These are phyloP conservation scores for Cercophora samala DNA, from an alignment of 495 filamentous ascomycete genomes.

Conservation along the genomic window DNA sequence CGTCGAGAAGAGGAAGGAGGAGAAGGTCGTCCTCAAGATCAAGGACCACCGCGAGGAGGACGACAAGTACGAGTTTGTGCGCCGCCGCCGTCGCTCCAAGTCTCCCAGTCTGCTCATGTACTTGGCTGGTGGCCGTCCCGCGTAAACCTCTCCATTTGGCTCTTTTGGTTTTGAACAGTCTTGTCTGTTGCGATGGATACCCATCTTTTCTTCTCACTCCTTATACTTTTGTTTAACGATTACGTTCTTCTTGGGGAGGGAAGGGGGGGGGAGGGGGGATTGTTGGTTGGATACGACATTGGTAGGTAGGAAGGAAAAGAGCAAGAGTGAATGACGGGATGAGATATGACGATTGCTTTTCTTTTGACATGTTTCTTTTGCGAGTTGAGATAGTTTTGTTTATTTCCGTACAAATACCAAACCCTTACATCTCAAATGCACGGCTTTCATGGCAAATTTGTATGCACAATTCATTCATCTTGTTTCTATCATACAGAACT, in stretches of 20 bases:
- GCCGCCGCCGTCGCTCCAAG: constrained; percentile 50
- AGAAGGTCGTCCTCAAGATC: constrained; percentile 37
- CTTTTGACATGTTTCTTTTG: not conserved
- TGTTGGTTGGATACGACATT: not conserved
- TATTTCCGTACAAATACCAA: not conserved
- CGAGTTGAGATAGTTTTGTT: not conserved
- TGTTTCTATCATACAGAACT: not conserved
- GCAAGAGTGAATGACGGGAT: not conserved
- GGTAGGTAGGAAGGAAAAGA: too few species aligned
- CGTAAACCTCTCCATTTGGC: constrained; percentile 25
- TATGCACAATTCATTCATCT: too few species aligned
- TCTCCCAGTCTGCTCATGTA: constrained; percentile 49
- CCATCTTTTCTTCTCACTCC: constrained; percentile 12
- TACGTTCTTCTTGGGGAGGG: not conserved
- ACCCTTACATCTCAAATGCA: not conserved
- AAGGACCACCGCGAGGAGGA: constrained; percentile 47
- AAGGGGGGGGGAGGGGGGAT: not conserved
- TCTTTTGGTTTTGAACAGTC: constrained; percentile 4
- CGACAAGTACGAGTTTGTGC: constrained; percentile 51
- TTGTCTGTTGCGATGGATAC: constrained; percentile 1
- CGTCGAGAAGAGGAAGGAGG: constrained; percentile 36
- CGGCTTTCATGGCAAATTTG: not conserved
- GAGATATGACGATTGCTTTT: not conserved
- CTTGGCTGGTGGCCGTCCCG: constrained; percentile 43
- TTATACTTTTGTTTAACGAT: not conserved